phyloP scores from a whole-genome alignment of 169 alveolate species.

The Perkinsus olseni region DNA sequence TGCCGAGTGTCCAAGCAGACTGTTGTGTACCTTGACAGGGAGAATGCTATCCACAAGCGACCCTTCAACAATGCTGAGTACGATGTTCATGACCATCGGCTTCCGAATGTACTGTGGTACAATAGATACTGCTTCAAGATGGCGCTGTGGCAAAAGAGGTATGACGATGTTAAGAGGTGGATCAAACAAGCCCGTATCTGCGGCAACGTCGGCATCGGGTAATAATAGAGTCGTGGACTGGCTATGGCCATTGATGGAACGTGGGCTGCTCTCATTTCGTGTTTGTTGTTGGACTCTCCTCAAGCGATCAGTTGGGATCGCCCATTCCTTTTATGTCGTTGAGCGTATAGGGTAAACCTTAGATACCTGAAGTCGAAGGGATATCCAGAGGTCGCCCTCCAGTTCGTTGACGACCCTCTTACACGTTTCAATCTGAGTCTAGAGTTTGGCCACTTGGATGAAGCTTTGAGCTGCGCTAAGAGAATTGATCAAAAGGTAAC shows the following conservation, averaged over 20 bases:
- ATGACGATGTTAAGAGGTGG: constrained; percentile 51
- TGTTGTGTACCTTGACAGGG: not conserved
- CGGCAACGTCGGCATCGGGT: not conserved
- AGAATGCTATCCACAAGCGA: not conserved
- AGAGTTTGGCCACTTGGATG: constrained; percentile 63
- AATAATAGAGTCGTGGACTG: not conserved
- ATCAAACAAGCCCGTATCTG: not conserved
- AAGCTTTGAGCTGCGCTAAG: constrained; percentile 60
- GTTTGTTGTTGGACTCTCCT: not conserved
- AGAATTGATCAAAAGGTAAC: constrained; percentile 54
- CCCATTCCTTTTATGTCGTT: not conserved
- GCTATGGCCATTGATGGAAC: no score
- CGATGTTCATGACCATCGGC: not conserved
- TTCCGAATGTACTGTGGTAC: not conserved
- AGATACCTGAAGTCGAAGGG: constrained; percentile 64
- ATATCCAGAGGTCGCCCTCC: constrained; percentile 71
- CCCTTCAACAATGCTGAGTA: not conserved
- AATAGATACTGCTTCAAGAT: constrained; percentile 50
- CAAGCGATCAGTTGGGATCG: not conserved
- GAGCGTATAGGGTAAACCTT: not conserved
- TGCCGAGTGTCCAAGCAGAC: not conserved
- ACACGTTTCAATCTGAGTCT: constrained; percentile 69
- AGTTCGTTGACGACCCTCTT: constrained; percentile 68
- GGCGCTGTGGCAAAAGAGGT: constrained; percentile 48
- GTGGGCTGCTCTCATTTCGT: not conserved